Evolutionary conservation across 345 rosid genomes (phyloP).

Genomic region (Eucalyptus sp.): DNA sequence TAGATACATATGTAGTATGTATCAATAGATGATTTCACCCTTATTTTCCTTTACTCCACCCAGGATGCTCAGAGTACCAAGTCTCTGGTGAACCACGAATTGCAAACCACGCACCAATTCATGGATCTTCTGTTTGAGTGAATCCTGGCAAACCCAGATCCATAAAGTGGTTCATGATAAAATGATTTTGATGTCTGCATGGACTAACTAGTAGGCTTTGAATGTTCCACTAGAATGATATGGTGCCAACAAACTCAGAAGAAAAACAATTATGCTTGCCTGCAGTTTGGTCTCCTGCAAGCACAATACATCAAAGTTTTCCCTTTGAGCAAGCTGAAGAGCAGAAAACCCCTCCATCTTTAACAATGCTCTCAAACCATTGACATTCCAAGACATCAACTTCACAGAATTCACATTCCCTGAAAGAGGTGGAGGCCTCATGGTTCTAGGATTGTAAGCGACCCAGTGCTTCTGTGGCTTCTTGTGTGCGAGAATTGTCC

Average conservation of each 20-base stretch:
- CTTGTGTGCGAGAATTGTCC: constrained; percentile 86
- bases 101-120: neutral
- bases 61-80: neutral
- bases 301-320: constrained; percentile 78
- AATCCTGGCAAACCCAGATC: neutral
- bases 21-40: neutral
- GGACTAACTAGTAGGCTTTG: neutral
- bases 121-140: neutral
- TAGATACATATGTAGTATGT: neutral
- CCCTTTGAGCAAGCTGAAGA: constrained; percentile 71
- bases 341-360: constrained; percentile 68
- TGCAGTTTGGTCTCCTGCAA: constrained; percentile 93
- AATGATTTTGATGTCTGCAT: neutral
- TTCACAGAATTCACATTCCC: constrained; percentile 38
- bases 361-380: constrained; percentile 77
- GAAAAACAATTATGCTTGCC: constrained; percentile 23
- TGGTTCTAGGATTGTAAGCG: constrained; percentile 67
- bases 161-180: neutral
- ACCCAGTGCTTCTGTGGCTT: constrained; percentile 86
- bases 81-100: neutral
- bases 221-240: neutral
- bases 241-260: neutral
- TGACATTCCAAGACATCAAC: constrained; percentile 93
- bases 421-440: constrained; percentile 55
- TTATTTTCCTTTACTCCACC: neutral